phyloP scores from a whole-genome alignment of 306 rosid species.

The Sicyos edulis region DNA sequence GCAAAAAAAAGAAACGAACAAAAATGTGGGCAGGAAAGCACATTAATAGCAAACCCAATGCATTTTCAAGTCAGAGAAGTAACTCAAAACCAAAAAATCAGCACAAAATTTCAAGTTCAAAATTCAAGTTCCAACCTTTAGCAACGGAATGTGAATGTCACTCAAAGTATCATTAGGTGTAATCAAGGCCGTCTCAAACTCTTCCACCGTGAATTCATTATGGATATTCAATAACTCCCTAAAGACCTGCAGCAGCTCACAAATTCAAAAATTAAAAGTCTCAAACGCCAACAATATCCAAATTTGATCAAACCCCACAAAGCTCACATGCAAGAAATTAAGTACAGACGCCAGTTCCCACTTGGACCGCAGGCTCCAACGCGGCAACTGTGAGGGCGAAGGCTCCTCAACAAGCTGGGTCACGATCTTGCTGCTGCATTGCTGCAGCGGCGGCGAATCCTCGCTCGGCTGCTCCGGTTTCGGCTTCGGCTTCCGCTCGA shows the following conservation, averaged over 20 bases:
- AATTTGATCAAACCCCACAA: conserved; percentile 16
- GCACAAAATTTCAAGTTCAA: conserved; percentile 4
- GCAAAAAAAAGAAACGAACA: too few relatives aligned
- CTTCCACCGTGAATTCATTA: conserved; percentile 83
- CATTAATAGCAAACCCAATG: too few relatives aligned
- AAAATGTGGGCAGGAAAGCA: not conserved
- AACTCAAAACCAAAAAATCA: conserved; percentile 15
- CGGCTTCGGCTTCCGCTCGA: conserved; percentile 26
- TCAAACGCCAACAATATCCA: conserved; percentile 32
- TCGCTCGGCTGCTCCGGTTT: conserved; percentile 39
- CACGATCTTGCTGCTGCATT: conserved; percentile 80
- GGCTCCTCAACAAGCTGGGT: conserved; percentile 72
- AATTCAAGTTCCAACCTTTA: conserved; percentile 66
- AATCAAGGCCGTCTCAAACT: conserved; percentile 92
- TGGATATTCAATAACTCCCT: conserved; percentile 77
- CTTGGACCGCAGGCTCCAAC: conserved; percentile 88
- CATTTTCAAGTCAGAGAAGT: too few relatives aligned
- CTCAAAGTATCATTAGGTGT: conserved; percentile 82
- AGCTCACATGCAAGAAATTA: conserved; percentile 87
- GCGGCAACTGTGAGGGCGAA: conserved; percentile 65
- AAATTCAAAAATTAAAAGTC: conserved; percentile 14
- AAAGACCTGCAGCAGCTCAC: conserved; percentile 57
- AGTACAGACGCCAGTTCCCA: conserved; percentile 95
- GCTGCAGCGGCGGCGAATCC: conserved; percentile 32
- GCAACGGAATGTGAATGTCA: conserved; percentile 86